A percentile compares a stretch with the other conserved stretches of the same genome.
Conservation (phyloP, 176 grass and related monocot species). For the Bonia amplexicaulis region DNA sequence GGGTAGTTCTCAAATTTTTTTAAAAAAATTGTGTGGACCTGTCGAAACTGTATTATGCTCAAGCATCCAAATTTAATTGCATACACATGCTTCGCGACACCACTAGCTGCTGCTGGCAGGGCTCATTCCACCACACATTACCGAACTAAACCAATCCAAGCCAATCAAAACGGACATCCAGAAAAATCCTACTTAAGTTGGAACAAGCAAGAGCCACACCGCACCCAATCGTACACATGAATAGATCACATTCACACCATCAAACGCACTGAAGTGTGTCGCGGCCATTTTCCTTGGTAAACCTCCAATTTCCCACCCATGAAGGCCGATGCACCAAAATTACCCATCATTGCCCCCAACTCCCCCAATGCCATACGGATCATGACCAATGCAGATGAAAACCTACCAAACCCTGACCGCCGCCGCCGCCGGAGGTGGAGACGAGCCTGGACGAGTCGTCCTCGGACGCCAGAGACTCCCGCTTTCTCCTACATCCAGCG, state of each 20-base stretch:
- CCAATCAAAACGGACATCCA: neutral
- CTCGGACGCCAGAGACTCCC: constrained; percentile 35
- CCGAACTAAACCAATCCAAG: neutral
- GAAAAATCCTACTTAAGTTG: neutral
- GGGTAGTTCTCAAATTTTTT: neutral
- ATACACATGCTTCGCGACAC: neutral
- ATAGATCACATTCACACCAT: neutral
- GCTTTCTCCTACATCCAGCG: constrained; percentile 31
- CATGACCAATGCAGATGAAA: neutral
- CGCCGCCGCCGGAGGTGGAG: constrained; percentile 49
- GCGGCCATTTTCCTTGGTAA: neutral
- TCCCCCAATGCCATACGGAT: neutral
- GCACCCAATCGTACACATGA: neutral
- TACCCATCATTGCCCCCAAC: neutral
- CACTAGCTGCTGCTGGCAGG: neutral
- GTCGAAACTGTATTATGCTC: neutral
- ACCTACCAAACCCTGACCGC: constrained; percentile 60
- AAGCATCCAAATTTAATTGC: neutral
- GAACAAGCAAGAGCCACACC: neutral
- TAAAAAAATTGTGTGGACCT: neutral
- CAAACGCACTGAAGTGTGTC: neutral
- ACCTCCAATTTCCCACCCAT: neutral
- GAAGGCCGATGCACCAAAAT: neutral
- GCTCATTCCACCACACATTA: neutral
- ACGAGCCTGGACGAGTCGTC: constrained; percentile 75